These are phyloP conservation scores for Phoenix dactylifera DNA, from an alignment of 176 grass and related monocot species.

Conservation along the genomic window DNA sequence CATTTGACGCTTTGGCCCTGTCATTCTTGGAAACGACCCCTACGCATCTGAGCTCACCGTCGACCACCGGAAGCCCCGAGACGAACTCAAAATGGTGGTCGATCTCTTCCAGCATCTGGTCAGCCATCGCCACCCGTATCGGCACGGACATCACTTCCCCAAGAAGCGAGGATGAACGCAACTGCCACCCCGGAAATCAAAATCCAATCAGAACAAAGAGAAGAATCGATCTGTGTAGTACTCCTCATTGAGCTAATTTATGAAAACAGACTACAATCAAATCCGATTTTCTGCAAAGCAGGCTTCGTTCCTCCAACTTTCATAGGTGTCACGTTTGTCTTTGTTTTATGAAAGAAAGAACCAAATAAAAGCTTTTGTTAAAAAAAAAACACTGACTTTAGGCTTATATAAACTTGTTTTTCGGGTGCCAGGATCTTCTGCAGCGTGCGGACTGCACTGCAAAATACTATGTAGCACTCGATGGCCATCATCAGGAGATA, in stretches of 20 bases:
- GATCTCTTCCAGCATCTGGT: constrained; percentile 66
- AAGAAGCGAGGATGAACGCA: constrained; percentile 17
- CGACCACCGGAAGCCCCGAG: constrained; percentile 69
- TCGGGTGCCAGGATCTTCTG: no score
- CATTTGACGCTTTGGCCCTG: constrained; percentile 41
- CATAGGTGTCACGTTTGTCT: no score
- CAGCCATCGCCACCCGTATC: constrained; percentile 29
- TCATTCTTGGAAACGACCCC: constrained; percentile 73
- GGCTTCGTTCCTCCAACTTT: no score
- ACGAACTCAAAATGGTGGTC: constrained; percentile 45
- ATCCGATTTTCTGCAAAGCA: no score
- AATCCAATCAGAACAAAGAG: not conserved
- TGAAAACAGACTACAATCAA: no score
- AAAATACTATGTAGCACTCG: no score
- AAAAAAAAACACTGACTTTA: no score
- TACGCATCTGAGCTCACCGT: constrained; percentile 50
- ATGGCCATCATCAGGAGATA: no score
- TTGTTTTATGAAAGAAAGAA: no score
- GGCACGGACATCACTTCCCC: constrained; percentile 59
- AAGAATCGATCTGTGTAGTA: not conserved
- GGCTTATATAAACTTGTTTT: no score
- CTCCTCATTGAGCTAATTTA: not conserved
- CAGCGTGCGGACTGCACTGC: no score
- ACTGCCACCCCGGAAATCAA: not conserved
- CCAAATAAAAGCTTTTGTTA: no score